Percentiles rank a stretch among this genome's conserved stretches.
Evolutionary conservation across 2,329 filamentous ascomycete species (phyloP).

Genomic region (Beauveria rudraprayagi): DNA sequence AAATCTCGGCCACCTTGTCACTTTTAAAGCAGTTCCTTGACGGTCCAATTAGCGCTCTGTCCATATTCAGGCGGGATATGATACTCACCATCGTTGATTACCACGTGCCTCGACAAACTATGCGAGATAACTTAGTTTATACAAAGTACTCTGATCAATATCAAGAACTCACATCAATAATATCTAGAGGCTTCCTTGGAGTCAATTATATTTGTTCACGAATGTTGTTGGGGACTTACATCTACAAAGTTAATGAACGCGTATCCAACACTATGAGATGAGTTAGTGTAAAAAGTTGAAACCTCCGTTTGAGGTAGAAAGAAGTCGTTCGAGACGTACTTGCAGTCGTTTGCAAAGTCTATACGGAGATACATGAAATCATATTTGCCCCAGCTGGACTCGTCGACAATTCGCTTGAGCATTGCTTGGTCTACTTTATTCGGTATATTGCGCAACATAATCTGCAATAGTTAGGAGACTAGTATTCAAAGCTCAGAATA

Average conservation of each 20-base stretch:
- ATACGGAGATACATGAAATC: slow-evolving; percentile 96
- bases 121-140: not conserved
- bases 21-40: slow-evolving; percentile 75
- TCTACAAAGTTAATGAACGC: slow-evolving; percentile 94
- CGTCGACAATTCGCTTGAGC: slow-evolving; percentile 72
- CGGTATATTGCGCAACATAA: slow-evolving; percentile 93
- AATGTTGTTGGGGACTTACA: slow-evolving; percentile 38
- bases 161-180: slow-evolving; percentile 51
- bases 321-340: slow-evolving; percentile 38
- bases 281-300: not conserved
- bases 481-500: not conserved
- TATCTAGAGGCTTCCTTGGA: slow-evolving; percentile 54
- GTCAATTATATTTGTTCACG: slow-evolving; percentile 26
- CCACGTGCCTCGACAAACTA: slow-evolving; percentile 65
- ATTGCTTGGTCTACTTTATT: slow-evolving; percentile 76
- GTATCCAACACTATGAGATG: slow-evolving; percentile 68
- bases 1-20: slow-evolving; percentile 80
- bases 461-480: slow-evolving; percentile 36
- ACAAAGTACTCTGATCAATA: not conserved
- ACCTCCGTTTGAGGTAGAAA: too few species aligned
- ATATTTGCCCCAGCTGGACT: slow-evolving; percentile 72
- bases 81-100: slow-evolving; percentile 58
- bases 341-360: slow-evolving; percentile 76
- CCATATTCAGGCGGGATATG: not conserved
- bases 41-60: not conserved